These are phyloP conservation scores for Penicillium sp. DNA, from an alignment of 2,329 filamentous ascomycete species.

Conservation along the genomic window DNA sequence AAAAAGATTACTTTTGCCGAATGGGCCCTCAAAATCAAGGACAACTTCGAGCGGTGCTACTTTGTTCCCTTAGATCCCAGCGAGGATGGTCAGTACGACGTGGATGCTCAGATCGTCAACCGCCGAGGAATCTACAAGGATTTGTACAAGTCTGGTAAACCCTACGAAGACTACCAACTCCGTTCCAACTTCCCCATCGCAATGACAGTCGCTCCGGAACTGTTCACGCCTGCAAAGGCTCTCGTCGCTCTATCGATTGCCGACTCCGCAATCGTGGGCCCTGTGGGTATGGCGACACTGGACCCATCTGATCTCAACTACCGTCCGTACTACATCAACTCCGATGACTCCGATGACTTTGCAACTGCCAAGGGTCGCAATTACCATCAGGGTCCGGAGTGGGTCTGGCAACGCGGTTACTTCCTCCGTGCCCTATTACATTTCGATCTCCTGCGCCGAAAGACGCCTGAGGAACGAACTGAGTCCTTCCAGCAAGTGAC, in stretches of 20 bases:
- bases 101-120: conserved; percentile 77
- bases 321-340: conserved; percentile 90
- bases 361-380: conserved; percentile 91
- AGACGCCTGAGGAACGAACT: conserved; percentile 64
- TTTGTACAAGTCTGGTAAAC: conserved; percentile 86
- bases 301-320: conserved; percentile 93
- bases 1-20: conserved; percentile 65
- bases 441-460: conserved; percentile 77
- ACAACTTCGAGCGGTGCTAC: conserved; percentile 89
- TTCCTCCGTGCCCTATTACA: conserved; percentile 88
- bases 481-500: conserved; percentile 97
- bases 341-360: conserved; percentile 88
- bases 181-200: conserved; percentile 92
- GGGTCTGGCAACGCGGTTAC: conserved; percentile 96
- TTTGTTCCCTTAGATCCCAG: conserved; percentile 70
- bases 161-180: conserved; percentile 96
- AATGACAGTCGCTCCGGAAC: conserved; percentile 86
- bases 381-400: conserved; percentile 97
- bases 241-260: conserved; percentile 75
- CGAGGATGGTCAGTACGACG: conserved; percentile 73
- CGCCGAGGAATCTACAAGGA: conserved; percentile 98
- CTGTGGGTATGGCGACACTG: conserved; percentile 91
- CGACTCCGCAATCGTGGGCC: conserved; percentile 76
- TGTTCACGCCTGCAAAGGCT: conserved; percentile 78
- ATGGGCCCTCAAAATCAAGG: conserved; percentile 78